Evolutionary conservation across 371 early-diverging fungal genomes (phyloP).

Genomic region (Mucor ambiguus): DNA sequence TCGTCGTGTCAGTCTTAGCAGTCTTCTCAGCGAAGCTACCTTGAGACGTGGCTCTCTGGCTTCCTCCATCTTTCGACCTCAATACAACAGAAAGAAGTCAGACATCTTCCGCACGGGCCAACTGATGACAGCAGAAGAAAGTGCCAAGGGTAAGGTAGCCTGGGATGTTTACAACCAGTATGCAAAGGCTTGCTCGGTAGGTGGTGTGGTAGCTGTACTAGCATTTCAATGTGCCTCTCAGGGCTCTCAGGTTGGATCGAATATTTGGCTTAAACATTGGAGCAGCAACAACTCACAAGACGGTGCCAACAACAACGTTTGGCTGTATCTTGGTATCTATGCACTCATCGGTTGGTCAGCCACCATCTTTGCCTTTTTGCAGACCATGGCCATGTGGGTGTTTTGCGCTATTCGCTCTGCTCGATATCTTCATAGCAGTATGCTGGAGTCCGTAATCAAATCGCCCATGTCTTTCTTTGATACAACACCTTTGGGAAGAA

Average conservation of each 20-base stretch:
- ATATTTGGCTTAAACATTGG: slow-evolving; percentile 81
- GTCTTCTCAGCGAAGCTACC: slow-evolving; percentile 23
- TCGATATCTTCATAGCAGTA: slow-evolving; percentile 58
- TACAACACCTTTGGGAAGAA: slow-evolving; percentile 87
- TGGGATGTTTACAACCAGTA: slow-evolving; percentile 76
- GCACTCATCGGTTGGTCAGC: slow-evolving; percentile 76
- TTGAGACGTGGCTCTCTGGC: slow-evolving; percentile 27
- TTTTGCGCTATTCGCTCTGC: slow-evolving; percentile 81
- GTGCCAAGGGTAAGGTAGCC: slow-evolving; percentile 79
- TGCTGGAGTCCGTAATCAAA: slow-evolving; percentile 53
- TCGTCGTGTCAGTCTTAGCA: slow-evolving; percentile 24
- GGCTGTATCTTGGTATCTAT: slow-evolving; percentile 77
- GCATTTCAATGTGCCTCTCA: slow-evolving; percentile 55
- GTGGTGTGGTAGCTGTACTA: slow-evolving; percentile 57
- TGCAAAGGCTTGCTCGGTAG: slow-evolving; percentile 70
- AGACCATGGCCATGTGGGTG: slow-evolving; percentile 80
- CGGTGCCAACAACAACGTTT: slow-evolving; percentile 39
- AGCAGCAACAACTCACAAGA: slow-evolving; percentile 51
- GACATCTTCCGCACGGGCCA: slow-evolving; percentile 12
- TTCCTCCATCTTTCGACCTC: slow-evolving; percentile 5
- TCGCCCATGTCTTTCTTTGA: slow-evolving; percentile 92
- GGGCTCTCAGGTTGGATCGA: slow-evolving; percentile 43
- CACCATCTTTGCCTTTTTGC: slow-evolving; percentile 68
- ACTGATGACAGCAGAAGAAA: slow-evolving; percentile 76
- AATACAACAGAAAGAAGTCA: not conserved